Conservation (phyloP, 768 basidiomycete species). For the Pleurotus tuber-regium region DNA sequence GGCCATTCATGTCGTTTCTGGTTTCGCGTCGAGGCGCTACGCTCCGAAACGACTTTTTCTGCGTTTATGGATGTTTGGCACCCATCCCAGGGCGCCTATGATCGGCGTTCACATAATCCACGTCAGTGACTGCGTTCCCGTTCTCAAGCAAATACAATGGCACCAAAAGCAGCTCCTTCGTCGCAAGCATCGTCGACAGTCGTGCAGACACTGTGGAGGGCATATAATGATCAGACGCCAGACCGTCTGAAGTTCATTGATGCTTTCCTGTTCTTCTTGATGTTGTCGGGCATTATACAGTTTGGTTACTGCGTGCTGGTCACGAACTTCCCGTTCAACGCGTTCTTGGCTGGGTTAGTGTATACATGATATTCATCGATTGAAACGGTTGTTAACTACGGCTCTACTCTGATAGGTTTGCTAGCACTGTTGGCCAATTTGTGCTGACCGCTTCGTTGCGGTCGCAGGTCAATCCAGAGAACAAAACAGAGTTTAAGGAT, state of each 20-base stretch:
- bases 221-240: constrained; percentile 77
- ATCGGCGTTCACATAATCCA: not conserved
- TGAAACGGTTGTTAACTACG: no score
- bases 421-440: constrained; percentile 94
- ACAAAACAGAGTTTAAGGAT: constrained; percentile 79
- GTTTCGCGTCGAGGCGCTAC: constrained; percentile 8
- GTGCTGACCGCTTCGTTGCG: constrained; percentile 91
- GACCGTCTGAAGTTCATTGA: constrained; percentile 93
- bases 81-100: constrained; percentile 1
- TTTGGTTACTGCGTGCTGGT: constrained; percentile 91
- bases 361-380: no score
- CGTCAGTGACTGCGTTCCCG: no score
- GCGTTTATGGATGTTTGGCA: constrained; percentile 4
- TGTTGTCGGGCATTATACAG: constrained; percentile 87
- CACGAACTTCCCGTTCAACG: constrained; percentile 95
- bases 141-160: not conserved
- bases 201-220: constrained; percentile 62
- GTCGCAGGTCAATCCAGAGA: constrained; percentile 87
- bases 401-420: constrained; percentile 57
- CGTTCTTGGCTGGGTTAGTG: constrained; percentile 91
- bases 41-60: constrained; percentile 6
- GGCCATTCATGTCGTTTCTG: constrained; percentile 7
- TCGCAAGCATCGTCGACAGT: constrained; percentile 33
- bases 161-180: constrained; percentile 9
- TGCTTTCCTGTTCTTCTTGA: constrained; percentile 86